Evolutionary conservation across 2,329 filamentous ascomycete species (phyloP).

Genomic region (Pleomassaria siparia): DNA sequence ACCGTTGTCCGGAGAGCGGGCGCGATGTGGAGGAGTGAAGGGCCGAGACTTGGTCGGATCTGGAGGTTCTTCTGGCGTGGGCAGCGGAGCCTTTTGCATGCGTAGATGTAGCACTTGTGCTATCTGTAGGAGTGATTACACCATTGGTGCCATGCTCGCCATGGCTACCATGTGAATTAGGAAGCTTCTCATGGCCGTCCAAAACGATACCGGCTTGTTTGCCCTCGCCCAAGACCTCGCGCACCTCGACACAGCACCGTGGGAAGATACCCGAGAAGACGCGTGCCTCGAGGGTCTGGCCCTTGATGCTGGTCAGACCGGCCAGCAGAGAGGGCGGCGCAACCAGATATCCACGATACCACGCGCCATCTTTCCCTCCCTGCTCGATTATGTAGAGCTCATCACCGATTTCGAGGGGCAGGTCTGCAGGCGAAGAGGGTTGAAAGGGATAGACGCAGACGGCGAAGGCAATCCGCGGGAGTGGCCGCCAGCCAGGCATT

Average conservation of each 20-base stretch:
- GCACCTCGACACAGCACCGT: slow-evolving; percentile 88
- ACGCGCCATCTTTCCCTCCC: slow-evolving; percentile 78
- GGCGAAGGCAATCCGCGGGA: slow-evolving; percentile 96
- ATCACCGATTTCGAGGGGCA: slow-evolving; percentile 96
- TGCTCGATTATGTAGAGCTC: slow-evolving; percentile 99
- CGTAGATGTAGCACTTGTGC: slow-evolving; percentile 34
- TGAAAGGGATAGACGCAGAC: slow-evolving; percentile 94
- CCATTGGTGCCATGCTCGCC: slow-evolving; percentile 37
- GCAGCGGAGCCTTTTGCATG: slow-evolving; percentile 18
- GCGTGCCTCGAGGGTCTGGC: slow-evolving; percentile 89
- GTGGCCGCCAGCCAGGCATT: slow-evolving; percentile 77
- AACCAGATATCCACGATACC: slow-evolving; percentile 94
- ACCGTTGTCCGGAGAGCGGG: slow-evolving; percentile 31
- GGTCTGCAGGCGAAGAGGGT: slow-evolving; percentile 81
- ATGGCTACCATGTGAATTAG: slow-evolving; percentile 16
- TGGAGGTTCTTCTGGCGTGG: slow-evolving; percentile 22
- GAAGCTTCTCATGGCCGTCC: slow-evolving; percentile 18
- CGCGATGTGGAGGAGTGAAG: slow-evolving; percentile 26
- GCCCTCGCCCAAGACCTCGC: slow-evolving; percentile 77
- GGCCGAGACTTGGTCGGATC: slow-evolving; percentile 27
- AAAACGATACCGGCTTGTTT: slow-evolving; percentile 24
- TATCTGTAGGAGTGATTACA: slow-evolving; percentile 41
- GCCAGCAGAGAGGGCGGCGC: slow-evolving; percentile 91
- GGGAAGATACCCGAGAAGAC: slow-evolving; percentile 99
- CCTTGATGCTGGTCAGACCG: slow-evolving; percentile 85